Conservation (phyloP, 371 early-diverging fungal species). For the Mortierella sp. region DNA sequence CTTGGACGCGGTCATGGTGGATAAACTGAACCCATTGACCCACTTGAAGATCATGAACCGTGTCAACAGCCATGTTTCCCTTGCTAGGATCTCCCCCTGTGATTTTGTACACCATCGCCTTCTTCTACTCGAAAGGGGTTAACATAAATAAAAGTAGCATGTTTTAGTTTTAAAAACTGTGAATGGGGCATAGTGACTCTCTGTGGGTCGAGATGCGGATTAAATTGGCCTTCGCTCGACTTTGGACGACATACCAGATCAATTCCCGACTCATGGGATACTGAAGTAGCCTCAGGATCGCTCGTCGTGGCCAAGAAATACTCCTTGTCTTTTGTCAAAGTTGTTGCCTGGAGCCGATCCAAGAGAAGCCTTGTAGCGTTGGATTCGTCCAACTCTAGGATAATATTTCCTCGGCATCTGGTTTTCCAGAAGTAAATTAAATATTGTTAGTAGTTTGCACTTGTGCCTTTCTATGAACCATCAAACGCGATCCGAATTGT, state of each 20-base stretch:
- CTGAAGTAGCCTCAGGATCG: conserved; percentile 25
- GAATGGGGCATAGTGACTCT: background rate
- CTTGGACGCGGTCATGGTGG: conserved; percentile 17
- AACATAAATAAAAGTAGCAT: background rate
- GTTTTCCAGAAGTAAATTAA: background rate
- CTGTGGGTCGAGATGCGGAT: background rate
- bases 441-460: too few species aligned
- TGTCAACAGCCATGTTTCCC: conserved; percentile 81
- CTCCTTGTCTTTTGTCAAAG: conserved; percentile 63
- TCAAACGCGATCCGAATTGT: too few species aligned
- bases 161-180: background rate
- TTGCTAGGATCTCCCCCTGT: conserved; percentile 82
- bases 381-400: conserved; percentile 70
- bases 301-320: conserved; percentile 62
- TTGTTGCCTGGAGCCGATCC: conserved; percentile 56
- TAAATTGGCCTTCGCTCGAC: background rate
- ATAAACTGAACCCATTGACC: conserved; percentile 72
- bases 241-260: conserved; percentile 20
- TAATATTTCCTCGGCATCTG: conserved; percentile 78
- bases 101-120: conserved; percentile 67
- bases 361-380: conserved; percentile 74
- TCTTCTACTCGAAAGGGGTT: conserved; percentile 13
- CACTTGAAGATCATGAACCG: conserved; percentile 66
- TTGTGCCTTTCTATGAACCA: too few species aligned
- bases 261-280: conserved; percentile 21